These are phyloP conservation scores for Lachancea sp. DNA, from an alignment of 805 yeast genomes.

Conservation along the genomic window DNA sequence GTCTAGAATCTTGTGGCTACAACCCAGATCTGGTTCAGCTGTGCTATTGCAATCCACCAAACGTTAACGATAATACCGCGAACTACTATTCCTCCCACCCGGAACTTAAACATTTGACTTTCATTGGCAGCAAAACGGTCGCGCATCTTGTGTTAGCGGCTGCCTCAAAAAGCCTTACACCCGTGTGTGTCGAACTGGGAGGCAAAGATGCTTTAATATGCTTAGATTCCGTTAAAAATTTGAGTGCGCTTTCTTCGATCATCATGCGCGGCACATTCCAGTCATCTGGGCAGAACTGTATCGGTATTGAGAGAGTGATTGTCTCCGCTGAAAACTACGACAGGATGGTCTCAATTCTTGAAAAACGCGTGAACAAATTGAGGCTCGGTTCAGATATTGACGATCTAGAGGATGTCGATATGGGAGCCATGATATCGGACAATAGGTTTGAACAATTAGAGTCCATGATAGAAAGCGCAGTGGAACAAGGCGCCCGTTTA, in stretches of 20 bases:
- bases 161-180: slow-evolving; percentile 83
- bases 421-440: slow-evolving; percentile 92
- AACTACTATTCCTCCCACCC: slow-evolving; percentile 81
- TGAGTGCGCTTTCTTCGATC: slow-evolving; percentile 60
- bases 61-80: slow-evolving; percentile 39
- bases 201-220: slow-evolving; percentile 92
- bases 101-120: slow-evolving; percentile 79
- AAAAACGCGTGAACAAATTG: slow-evolving; percentile 50
- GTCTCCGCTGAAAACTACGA: slow-evolving; percentile 69
- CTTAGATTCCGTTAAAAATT: slow-evolving; percentile 67
- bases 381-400: slow-evolving; percentile 90
- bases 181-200: slow-evolving; percentile 92
- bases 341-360: slow-evolving; percentile 48
- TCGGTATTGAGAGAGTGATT: slow-evolving; percentile 92
- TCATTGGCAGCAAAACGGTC: slow-evolving; percentile 92
- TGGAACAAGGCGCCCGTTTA: slow-evolving; percentile 70
- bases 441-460: slow-evolving; percentile 66
- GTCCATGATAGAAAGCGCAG: slow-evolving; percentile 64
- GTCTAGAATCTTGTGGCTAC: slow-evolving; percentile 65
- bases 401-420: slow-evolving; percentile 81
- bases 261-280: slow-evolving; percentile 95
- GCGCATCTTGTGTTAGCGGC: slow-evolving; percentile 81
- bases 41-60: slow-evolving; percentile 78
- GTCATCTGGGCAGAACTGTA: slow-evolving; percentile 96
- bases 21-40: slow-evolving; percentile 82